These are phyloP conservation scores for Silene vulgaris DNA, from an alignment of 179 eudicot genomes.

Conservation along the genomic window DNA sequence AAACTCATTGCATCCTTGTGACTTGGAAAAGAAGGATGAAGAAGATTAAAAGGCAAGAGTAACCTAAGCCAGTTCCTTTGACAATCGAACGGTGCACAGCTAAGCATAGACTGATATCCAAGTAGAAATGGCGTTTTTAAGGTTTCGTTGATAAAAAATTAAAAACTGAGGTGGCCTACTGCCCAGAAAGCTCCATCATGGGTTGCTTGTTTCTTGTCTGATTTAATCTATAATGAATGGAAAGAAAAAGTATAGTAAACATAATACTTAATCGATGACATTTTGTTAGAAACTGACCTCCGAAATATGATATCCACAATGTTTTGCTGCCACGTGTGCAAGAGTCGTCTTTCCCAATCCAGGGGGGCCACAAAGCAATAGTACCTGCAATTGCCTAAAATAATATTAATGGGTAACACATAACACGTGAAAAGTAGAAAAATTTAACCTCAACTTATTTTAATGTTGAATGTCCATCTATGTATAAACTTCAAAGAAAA, in stretches of 20 bases:
- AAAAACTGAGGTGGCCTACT: neutral
- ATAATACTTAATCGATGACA: neutral
- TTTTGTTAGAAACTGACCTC: slow-evolving; percentile 50
- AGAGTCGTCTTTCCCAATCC: slow-evolving; percentile 98
- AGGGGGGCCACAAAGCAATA: slow-evolving; percentile 95
- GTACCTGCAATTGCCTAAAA: slow-evolving; percentile 52
- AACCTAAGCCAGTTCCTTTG: slow-evolving; percentile 7
- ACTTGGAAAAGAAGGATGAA: neutral
- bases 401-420: neutral
- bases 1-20: neutral
- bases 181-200: neutral
- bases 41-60: neutral
- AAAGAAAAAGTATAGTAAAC: slow-evolving; percentile 6
- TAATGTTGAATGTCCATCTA: neutral
- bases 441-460: neutral
- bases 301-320: slow-evolving; percentile 93
- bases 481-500: neutral
- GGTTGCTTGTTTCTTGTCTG: slow-evolving; percentile 7
- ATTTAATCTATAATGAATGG: neutral
- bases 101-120: neutral
- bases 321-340: slow-evolving; percentile 93
- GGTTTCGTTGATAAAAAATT: neutral
- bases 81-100: neutral
- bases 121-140: neutral
- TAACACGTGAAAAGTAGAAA: neutral